Base-by-base conservation (phyloP, 441 rosid genomes). In the Viola pubescens region DNA sequence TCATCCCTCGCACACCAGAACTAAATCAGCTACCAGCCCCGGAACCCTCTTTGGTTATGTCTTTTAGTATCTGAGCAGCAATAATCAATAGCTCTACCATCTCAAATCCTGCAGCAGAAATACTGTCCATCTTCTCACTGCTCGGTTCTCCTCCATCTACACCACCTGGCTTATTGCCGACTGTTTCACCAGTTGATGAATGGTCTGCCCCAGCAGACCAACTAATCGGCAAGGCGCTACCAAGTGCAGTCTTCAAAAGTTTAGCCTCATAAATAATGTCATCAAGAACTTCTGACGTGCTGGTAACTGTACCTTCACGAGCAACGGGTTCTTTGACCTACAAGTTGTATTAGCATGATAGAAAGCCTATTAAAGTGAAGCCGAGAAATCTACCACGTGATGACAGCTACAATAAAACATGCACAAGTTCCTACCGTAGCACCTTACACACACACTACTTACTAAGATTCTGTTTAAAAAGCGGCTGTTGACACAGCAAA, bases 51-150 rank as follows among this genome's bases (percentile, higher is more conserved):
- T 12, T 56, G 26, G 63, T 62, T 38, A 52, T 56, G 12, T 73
- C 85, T 73, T 79, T 80, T 69, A 91, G 61, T 53, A 77, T 54
- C 67, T 82, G 83, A 64, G 94, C 85, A 51, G 97, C 84, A 60
- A 91, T 82, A 56, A 88, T 79, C 40, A 94, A 73, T 12, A 94
- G 95, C 72, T 94, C 96, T 73, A 94, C 97, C 98, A 94, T 88
- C 80, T 88, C 97, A 58, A 82, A 78, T 58, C 98, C 99, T 10
- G 95, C 96, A 58, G 88, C 97, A 59, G 87, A 77, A 66, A 94
- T 87, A 54, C 81, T 60, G 71, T 91, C 98, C 8, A 83, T 75
- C 63, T 71, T 91, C 62, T 81, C 86, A 39, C 54, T 66, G 72
- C 74, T 67, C 0, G 77, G 65, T 54, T 81, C 81, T 48, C 67